Percentiles rank a stretch among this genome's conserved stretches.
Evolutionary conservation across 345 rosid species (phyloP).

Genomic region (Brassica carinata): DNA sequence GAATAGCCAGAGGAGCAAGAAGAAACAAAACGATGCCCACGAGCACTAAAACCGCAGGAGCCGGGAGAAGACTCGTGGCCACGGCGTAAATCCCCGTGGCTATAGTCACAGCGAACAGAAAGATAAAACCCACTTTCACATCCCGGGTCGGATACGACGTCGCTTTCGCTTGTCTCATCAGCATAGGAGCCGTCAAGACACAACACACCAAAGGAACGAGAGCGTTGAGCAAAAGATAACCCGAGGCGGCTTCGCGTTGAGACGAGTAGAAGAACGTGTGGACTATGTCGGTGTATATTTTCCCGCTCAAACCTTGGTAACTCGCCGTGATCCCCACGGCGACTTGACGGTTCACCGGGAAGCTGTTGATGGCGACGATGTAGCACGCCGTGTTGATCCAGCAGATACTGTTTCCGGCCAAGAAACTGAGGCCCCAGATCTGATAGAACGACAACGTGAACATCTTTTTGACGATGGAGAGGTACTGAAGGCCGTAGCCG

Average conservation of each 20-base stretch:
- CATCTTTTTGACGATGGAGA: slow-evolving; percentile 51
- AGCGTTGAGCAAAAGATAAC: slow-evolving; percentile 69
- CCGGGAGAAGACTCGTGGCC: slow-evolving; percentile 50
- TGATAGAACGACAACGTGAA: slow-evolving; percentile 51
- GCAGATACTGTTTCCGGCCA: slow-evolving; percentile 93
- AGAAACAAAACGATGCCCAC: slow-evolving; percentile 54
- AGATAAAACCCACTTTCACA: slow-evolving; percentile 41
- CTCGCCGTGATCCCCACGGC: slow-evolving; percentile 74
- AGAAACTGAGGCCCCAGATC: slow-evolving; percentile 61
- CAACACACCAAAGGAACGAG: slow-evolving; percentile 51
- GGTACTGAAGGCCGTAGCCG: slow-evolving; percentile 82
- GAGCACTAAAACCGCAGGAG: slow-evolving; percentile 41
- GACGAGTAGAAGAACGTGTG: slow-evolving; percentile 39
- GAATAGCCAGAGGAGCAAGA: slow-evolving; percentile 54
- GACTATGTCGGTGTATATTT: slow-evolving; percentile 69
- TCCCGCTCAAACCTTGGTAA: slow-evolving; percentile 78
- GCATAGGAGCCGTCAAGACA: slow-evolving; percentile 47
- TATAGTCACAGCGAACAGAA: slow-evolving; percentile 54
- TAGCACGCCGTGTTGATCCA: slow-evolving; percentile 93
- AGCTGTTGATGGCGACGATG: slow-evolving; percentile 51
- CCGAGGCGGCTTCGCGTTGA: slow-evolving; percentile 43
- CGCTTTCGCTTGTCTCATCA: slow-evolving; percentile 24
- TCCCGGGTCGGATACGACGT: slow-evolving; percentile 7
- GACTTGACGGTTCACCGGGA: slow-evolving; percentile 56
- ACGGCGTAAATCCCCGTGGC: slow-evolving; percentile 73